Percentiles rank a stretch among this genome's conserved stretches.
These are phyloP conservation scores for Diplodia corticola DNA, from an alignment of 2,329 filamentous ascomycete species.

Conservation along the genomic window DNA sequence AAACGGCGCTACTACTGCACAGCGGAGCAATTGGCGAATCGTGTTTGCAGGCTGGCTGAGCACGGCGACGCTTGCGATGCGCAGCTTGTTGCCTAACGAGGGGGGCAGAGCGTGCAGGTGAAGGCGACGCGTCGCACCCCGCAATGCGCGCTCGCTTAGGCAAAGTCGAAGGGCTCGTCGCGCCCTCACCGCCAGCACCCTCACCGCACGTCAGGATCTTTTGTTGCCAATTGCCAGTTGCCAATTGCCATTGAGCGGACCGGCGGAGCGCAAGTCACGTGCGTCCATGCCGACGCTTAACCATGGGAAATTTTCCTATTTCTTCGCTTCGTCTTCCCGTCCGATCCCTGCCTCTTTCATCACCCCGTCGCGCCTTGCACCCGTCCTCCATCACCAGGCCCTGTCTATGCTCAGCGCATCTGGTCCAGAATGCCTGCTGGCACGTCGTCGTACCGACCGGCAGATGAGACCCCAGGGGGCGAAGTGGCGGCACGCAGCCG, in stretches of 20 bases:
- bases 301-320: background rate
- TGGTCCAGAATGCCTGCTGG: too few relatives aligned
- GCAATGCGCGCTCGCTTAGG: background rate
- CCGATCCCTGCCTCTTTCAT: slow-evolving; percentile 1
- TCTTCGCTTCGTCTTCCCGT: background rate
- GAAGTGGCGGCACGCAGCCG: background rate
- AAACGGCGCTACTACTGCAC: slow-evolving; percentile 17
- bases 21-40: background rate
- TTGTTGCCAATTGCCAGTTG: background rate
- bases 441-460: background rate
- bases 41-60: background rate
- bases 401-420: background rate
- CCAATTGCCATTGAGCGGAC: background rate
- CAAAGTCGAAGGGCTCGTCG: background rate
- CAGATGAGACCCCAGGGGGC: background rate
- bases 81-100: background rate
- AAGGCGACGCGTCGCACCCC: background rate
- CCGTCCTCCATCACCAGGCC: background rate
- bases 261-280: background rate
- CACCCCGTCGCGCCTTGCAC: background rate
- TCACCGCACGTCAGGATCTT: background rate
- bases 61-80: background rate
- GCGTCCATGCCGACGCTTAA: background rate
- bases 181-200: background rate
- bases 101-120: background rate